These are phyloP conservation scores for Thelonectria rubi DNA, from an alignment of 2,329 filamentous ascomycete genomes.

Conservation along the genomic window DNA sequence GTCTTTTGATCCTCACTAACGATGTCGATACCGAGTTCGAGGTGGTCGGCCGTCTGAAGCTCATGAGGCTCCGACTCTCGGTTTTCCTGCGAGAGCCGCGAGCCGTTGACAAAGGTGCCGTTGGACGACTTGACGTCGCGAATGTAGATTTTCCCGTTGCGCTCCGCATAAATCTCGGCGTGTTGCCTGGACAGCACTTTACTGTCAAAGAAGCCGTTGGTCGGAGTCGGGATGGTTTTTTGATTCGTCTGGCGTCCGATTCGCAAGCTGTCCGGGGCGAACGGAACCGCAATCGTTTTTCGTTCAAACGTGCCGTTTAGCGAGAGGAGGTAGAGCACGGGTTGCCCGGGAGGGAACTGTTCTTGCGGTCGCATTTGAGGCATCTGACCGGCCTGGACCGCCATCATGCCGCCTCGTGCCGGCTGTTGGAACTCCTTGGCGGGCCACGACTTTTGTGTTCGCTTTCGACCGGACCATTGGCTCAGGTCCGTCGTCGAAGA, in stretches of 20 bases:
- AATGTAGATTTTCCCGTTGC: slow-evolving; percentile 91
- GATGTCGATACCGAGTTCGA: slow-evolving; percentile 97
- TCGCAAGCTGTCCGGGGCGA: slow-evolving; percentile 89
- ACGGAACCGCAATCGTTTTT: slow-evolving; percentile 94
- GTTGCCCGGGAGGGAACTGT: slow-evolving; percentile 69
- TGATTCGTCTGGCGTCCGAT: slow-evolving; percentile 98
- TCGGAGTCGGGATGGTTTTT: slow-evolving; percentile 88
- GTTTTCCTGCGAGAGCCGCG: slow-evolving; percentile 90
- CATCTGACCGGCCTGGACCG: slow-evolving; percentile 49
- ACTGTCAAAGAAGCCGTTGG: slow-evolving; percentile 97
- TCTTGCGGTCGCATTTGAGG: slow-evolving; percentile 71
- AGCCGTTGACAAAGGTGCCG: slow-evolving; percentile 96
- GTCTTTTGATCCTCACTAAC: slow-evolving; percentile 99
- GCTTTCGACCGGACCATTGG: slow-evolving; percentile 63
- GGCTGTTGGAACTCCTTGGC: slow-evolving; percentile 56
- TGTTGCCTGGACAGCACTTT: slow-evolving; percentile 97
- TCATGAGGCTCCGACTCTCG: slow-evolving; percentile 96
- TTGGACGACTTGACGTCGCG: slow-evolving; percentile 98
- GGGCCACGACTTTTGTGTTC: slow-evolving; percentile 60
- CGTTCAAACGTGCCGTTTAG: slow-evolving; percentile 97
- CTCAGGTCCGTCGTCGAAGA: slow-evolving; percentile 58
- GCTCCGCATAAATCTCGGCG: slow-evolving; percentile 91
- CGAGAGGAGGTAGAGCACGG: slow-evolving; percentile 85
- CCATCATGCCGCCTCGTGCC: slow-evolving; percentile 54
- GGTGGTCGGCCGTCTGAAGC: slow-evolving; percentile 86